phyloP scores from a whole-genome alignment of 2,329 filamentous ascomycete genomes.

The Fusarium sp. region DNA sequence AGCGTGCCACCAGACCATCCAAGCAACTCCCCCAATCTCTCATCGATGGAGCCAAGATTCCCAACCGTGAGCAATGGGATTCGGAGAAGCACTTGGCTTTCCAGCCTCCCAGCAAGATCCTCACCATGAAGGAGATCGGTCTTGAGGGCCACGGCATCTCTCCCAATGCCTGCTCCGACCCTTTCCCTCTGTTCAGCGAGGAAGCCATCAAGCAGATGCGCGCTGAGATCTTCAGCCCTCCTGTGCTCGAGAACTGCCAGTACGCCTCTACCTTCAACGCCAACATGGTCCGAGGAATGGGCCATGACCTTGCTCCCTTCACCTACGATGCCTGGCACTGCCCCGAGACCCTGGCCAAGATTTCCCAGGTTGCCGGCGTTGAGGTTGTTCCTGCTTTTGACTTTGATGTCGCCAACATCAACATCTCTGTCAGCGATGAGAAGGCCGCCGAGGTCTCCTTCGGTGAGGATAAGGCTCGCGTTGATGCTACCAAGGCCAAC shows the following conservation, averaged over 20 bases:
- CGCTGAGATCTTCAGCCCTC: slow-evolving; percentile 42
- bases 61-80: slow-evolving; percentile 5
- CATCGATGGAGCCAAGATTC: not conserved
- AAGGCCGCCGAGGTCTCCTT: slow-evolving; percentile 42
- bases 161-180: slow-evolving; percentile 74
- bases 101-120: slow-evolving; percentile 64
- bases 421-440: slow-evolving; percentile 59
- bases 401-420: slow-evolving; percentile 72
- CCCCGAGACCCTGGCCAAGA: slow-evolving; percentile 66
- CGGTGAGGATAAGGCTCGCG: slow-evolving; percentile 38
- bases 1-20: slow-evolving; percentile 11
- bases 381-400: slow-evolving; percentile 71
- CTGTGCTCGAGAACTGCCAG: slow-evolving; percentile 52
- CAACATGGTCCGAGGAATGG: slow-evolving; percentile 20
- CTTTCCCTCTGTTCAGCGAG: slow-evolving; percentile 74
- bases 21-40: slow-evolving; percentile 11
- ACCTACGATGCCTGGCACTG: slow-evolving; percentile 65
- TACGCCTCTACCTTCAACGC: slow-evolving; percentile 16
- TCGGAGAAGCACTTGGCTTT: slow-evolving; percentile 41
- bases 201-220: slow-evolving; percentile 65
- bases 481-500: slow-evolving; percentile 35
- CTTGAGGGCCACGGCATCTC: slow-evolving; percentile 72
- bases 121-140: slow-evolving; percentile 75
- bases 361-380: slow-evolving; percentile 71
- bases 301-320: slow-evolving; percentile 49